Base-by-base conservation (phyloP, 1,284 basidiomycete genomes). In the Peniophora sp. region DNA sequence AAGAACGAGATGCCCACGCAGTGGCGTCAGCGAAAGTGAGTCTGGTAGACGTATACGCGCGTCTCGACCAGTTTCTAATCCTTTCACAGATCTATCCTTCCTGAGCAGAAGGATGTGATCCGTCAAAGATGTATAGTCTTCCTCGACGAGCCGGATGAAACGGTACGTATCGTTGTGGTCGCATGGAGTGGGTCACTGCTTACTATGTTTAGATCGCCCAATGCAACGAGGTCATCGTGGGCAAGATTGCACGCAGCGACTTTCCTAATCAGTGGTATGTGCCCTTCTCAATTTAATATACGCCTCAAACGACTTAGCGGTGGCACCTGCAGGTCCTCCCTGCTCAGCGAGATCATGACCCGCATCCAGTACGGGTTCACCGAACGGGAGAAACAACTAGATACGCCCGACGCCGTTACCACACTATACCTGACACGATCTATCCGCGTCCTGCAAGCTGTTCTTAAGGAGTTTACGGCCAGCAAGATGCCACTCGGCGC, bases 1-100 rank as follows among this genome's bases (percentile, higher is more conserved):
- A 91, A 91, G 65, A 91, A 91, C 56, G 70, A 73, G 2, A 83
- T 79, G 5, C 60, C 80, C 3, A 67, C 66, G 48, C 81, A 85
- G 58, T 91, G 88, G 88, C 73, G 75, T 61, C 83, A 83, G 24
- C 69, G 81, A 66, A 87, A 80, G 89, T 87, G 75, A 24, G 11
- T 6, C 38, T 6, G 38, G 5, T 12, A 32, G n/a, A 8, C 16
- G 16, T 41, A n/a, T 16, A 41, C n/a, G 8, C 38, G n/a, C 38
- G 16, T n/a, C 38, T 8, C n/a, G 16, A 8, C 10, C n/a, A 36
- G 34, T 36, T 41, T 6, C 16, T 20, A 16, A 20, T 8, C 6
- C 52, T 50, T 46, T 53, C 51, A n/a, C 59, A 89, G 86, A 61
- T 65, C 85, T 38, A 69, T 86, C 47, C 75, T 74, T 12, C 81